These are phyloP conservation scores for Lyophyllum decastes DNA, from an alignment of 768 basidiomycete species.

Conservation along the genomic window DNA sequence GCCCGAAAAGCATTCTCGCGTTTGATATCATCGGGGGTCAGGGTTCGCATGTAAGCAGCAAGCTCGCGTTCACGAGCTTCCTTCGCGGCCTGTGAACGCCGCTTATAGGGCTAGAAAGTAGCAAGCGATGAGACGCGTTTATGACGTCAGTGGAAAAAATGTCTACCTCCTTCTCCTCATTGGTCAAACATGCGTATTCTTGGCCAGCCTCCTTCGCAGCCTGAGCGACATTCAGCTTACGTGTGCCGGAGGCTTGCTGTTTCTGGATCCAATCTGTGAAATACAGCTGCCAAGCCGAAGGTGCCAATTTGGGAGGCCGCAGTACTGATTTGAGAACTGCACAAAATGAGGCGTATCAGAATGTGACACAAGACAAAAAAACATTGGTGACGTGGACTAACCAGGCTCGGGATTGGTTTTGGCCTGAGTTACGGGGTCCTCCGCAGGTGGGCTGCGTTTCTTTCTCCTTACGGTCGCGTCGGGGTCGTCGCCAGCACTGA, in stretches of 20 bases:
- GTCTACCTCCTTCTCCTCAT: conserved; percentile 83
- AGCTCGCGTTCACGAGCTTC: conserved; percentile 83
- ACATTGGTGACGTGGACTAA: conserved; percentile 23
- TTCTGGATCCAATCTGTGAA: conserved; percentile 94
- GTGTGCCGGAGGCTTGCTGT: conserved; percentile 74
- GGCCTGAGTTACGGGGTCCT: conserved; percentile 33
- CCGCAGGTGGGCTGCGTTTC: conserved; percentile 41
- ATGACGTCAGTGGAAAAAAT: conserved; percentile 33
- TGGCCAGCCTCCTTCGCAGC: conserved; percentile 93
- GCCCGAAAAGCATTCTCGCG: conserved; percentile 91
- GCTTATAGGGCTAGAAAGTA: conserved; percentile 72
- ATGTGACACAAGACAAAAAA: conserved; percentile 15
- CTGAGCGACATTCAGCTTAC: conserved; percentile 93
- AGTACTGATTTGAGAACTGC: conserved; percentile 75
- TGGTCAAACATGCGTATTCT: conserved; percentile 78
- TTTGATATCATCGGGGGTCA: conserved; percentile 93
- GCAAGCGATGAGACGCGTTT: conserved; percentile 17
- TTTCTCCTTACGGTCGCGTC: conserved; percentile 77
- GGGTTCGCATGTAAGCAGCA: conserved; percentile 79
- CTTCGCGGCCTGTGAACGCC: conserved; percentile 82
- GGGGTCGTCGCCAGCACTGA: conserved; percentile 58
- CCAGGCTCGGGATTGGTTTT: conserved; percentile 49
- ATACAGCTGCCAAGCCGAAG: conserved; percentile 95
- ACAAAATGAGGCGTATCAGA: conserved; percentile 14
- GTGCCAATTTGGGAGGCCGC: conserved; percentile 87